These are phyloP conservation scores for Globisporangium paroecandrum DNA, from an alignment of 352 stramenopile genomes.

Conservation along the genomic window DNA sequence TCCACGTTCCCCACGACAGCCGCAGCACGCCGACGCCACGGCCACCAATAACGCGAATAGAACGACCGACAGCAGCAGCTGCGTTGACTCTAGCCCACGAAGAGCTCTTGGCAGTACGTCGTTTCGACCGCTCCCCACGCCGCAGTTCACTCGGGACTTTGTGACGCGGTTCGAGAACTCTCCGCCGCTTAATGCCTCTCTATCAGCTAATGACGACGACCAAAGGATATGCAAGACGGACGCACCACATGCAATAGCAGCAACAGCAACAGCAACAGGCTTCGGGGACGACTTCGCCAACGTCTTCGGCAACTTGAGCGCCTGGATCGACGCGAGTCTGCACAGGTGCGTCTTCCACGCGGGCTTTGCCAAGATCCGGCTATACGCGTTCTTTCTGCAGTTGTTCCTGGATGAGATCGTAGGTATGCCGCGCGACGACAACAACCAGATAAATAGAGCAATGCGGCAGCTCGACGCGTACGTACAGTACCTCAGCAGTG, in stretches of 20 bases:
- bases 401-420: conserved; percentile 26
- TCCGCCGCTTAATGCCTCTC: neutral
- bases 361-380: conserved; percentile 30
- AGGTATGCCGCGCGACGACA: conserved; percentile 11
- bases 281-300: conserved; percentile 11
- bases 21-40: neutral
- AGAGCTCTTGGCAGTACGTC: neutral
- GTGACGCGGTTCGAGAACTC: neutral
- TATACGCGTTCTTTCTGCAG: conserved; percentile 30
- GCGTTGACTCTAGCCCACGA: neutral
- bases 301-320: conserved; percentile 35
- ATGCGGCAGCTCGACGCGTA: conserved; percentile 27
- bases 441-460: neutral
- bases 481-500: conserved; percentile 20
- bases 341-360: conserved; percentile 21
- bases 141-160: conserved; percentile 10
- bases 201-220: neutral
- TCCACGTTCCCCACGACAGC: neutral
- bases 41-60: neutral
- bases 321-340: conserved; percentile 35
- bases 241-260: neutral
- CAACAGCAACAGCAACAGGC: neutral
- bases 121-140: conserved; percentile 8
- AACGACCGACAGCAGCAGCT: neutral
- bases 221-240: neutral